Base-by-base conservation (phyloP, 495 filamentous ascomycete genomes). In the Xylaria grammica region DNA sequence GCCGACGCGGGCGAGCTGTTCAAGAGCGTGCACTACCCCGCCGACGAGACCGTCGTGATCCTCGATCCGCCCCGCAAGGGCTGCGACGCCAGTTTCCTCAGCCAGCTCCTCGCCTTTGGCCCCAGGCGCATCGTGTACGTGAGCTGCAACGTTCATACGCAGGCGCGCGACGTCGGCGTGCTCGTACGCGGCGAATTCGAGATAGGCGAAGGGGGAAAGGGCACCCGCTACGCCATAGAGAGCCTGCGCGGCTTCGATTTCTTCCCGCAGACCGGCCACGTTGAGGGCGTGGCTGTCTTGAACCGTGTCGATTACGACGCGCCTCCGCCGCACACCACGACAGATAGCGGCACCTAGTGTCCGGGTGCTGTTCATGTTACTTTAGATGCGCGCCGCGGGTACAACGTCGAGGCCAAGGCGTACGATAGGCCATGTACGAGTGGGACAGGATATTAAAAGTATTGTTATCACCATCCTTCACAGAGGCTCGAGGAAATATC, bases 201-300 rank as follows among this genome's bases (percentile, higher is more conserved):
- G n/a, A n/a, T n/a, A n/a, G 70, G 74, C 44, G 75, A 67, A 19
- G 36, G 76, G 69, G 73, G 76, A 48, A 79, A 79, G 68, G 76
- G 81, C 53, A 81, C 82, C 29, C 79, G 83, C 50, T 99, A 97
- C 78, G 86, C 89, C 75, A 91, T 99, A 70, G 96, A 99, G 82
- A 96, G 91, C 72, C 79, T 99, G 36, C 83, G 89, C 50, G 95
- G 94, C 4, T 97, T 97, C 73, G 95, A 99, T 71, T 99, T 99
- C 80, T 99, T 99, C 77, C 95, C 95, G 49, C 95, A 98, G 83
- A 98, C 95, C 26, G 88, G 92, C 6, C 95, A 99, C 83, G 95
- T 98, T 0, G 95, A 99, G 76, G 91, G 95, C 45, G 93, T 97
- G 60, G 95, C 91, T 36, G 86, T 98, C 29, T 75, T 98, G 70